Conservation (phyloP, 768 basidiomycete genomes). For the Agrocybe pediades region DNA sequence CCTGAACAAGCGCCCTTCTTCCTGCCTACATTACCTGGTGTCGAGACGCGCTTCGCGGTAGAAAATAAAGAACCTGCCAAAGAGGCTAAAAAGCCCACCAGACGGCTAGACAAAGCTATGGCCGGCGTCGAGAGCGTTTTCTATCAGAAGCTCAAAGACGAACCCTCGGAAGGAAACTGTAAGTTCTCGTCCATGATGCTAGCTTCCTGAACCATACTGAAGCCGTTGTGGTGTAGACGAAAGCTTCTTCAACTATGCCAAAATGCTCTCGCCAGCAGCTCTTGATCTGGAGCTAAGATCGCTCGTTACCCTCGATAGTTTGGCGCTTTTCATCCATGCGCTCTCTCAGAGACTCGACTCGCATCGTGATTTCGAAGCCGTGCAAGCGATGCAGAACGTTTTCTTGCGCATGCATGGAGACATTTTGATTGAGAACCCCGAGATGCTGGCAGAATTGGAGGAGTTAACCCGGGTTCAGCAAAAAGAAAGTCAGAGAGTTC, state of each 20-base stretch:
- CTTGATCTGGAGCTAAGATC: slow-evolving; percentile 90
- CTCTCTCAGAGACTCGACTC: slow-evolving; percentile 72
- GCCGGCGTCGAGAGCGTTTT: slow-evolving; percentile 69
- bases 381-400: slow-evolving; percentile 84
- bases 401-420: slow-evolving; percentile 88
- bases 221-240: slow-evolving; percentile 62
- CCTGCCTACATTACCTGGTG: slow-evolving; percentile 87
- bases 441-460: slow-evolving; percentile 60
- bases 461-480: slow-evolving; percentile 64
- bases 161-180: slow-evolving; percentile 69
- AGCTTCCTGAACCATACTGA: not conserved
- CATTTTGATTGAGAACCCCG: slow-evolving; percentile 67
- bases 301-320: slow-evolving; percentile 61
- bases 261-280: slow-evolving; percentile 87
- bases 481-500: slow-evolving; percentile 75
- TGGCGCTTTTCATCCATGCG: slow-evolving; percentile 72
- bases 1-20: slow-evolving; percentile 98
- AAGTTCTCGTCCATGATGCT: slow-evolving; percentile 30
- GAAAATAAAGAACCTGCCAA: slow-evolving; percentile 37
- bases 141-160: slow-evolving; percentile 58
- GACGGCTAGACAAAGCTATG: slow-evolving; percentile 53
- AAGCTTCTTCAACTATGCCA: slow-evolving; percentile 79
- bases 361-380: slow-evolving; percentile 92
- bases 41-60: slow-evolving; percentile 80
- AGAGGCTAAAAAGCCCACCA: slow-evolving; percentile 44